Evolutionary conservation across 2,329 filamentous ascomycete genomes (phyloP).

Genomic region (Penicillium sp.): DNA sequence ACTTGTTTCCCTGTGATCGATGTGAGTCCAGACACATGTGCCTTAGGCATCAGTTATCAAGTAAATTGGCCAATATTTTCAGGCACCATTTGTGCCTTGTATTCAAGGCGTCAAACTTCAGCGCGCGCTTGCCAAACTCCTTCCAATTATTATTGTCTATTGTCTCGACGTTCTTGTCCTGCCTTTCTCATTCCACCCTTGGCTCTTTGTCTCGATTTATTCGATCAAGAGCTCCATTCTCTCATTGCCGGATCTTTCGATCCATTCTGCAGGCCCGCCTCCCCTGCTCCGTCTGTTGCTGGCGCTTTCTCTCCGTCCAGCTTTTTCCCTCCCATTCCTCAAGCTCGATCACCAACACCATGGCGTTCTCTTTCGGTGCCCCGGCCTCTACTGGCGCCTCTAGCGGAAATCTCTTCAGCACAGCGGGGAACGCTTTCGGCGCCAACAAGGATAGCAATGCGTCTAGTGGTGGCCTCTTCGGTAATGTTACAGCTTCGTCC

Average conservation of each 20-base stretch:
- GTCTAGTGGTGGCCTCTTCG: conserved; percentile 33
- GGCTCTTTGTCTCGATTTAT: conserved; percentile 3
- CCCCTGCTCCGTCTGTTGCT: conserved; percentile 10
- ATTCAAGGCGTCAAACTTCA: conserved; percentile 11
- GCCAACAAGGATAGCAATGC: conserved; percentile 25
- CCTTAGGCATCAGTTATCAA: conserved; percentile 19
- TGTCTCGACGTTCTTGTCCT: conserved; percentile 6
- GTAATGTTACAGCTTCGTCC: conserved; percentile 33
- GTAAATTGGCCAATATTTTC: background rate
- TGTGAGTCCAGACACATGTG: conserved; percentile 24
- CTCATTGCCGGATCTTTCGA: conserved; percentile 6
- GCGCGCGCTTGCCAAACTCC: conserved; percentile 21
- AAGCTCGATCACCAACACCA: conserved; percentile 23
- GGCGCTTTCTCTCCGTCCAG: conserved; percentile 9
- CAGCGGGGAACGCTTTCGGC: conserved; percentile 27
- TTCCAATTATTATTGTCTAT: conserved; percentile 18
- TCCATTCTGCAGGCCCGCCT: conserved; percentile 9
- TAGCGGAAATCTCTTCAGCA: conserved; percentile 29
- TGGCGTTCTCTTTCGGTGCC: conserved; percentile 34
- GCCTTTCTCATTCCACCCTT: conserved; percentile 1
- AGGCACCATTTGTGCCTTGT: conserved; percentile 12
- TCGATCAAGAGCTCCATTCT: conserved; percentile 5
- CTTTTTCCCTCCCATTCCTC: conserved; percentile 13
- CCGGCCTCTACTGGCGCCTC: conserved; percentile 31
- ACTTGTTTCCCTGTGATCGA: conserved; percentile 24